phyloP scores from a whole-genome alignment of 2,329 filamentous ascomycete species.

The Penicillium concentricum region DNA sequence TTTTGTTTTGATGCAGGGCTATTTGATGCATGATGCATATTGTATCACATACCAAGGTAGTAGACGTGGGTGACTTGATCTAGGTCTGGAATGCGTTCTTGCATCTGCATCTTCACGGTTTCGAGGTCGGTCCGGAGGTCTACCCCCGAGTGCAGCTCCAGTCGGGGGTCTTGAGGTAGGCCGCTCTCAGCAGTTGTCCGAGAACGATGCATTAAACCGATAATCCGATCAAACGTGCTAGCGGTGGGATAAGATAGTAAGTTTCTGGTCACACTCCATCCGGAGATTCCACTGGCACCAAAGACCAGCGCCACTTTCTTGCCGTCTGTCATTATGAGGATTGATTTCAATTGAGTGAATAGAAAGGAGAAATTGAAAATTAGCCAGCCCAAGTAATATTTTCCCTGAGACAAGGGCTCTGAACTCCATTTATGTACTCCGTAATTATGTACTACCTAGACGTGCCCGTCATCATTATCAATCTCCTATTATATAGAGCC shows the following conservation, averaged over 20 bases:
- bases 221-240: not conserved
- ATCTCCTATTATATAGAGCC: not conserved
- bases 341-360: not conserved
- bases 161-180: not conserved
- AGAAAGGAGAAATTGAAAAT: not conserved
- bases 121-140: not conserved
- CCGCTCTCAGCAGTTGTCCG: not conserved
- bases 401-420: no score
- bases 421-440: no score
- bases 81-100: not conserved
- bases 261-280: not conserved
- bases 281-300: not conserved
- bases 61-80: not conserved
- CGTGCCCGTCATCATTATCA: not conserved
- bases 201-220: not conserved
- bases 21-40: not conserved
- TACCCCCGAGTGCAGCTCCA: not conserved
- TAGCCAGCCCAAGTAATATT: not conserved
- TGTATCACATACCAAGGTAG: not conserved
- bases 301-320: not conserved
- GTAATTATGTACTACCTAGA: not conserved
- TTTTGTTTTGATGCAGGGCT: not conserved
- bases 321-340: no score
- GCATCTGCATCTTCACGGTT: not conserved
- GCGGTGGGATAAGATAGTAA: not conserved